Base-by-base conservation (phyloP, 2,329 filamentous ascomycete species). In the Byssoonygena ceratinophila region DNA sequence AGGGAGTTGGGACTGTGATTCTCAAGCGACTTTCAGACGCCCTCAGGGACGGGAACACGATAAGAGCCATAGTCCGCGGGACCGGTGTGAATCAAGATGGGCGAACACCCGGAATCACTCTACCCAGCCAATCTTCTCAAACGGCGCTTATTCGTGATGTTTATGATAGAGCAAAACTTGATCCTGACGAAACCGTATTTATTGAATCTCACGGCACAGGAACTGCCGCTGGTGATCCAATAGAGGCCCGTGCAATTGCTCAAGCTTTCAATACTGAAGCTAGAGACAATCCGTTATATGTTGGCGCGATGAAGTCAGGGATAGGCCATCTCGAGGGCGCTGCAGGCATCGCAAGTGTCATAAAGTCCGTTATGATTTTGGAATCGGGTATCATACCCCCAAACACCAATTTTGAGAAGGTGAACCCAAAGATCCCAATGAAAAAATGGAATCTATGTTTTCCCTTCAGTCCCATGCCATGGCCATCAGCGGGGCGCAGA, bases 161-260 rank as follows among this genome's bases (percentile, higher is more conserved):
- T 11, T 47, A 67, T 27, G 45, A 56, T 0, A 34, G 56, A 1
- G 60, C 65, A 18, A 57, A 56, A 3, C 51, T 68, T 1, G 54
- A 64, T 6, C 62, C 68, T 6, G 75, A 80, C 41, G 82, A 87
- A 58, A 77, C 90, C 52, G 80, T 80, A 66, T 90, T 89, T 63
- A 79, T 90, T 7, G 86, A 90, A 68, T 86, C 89, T 81, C 85
- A 91, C 66, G 85, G 84, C 16, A 91, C 66, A 16, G 66, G 66
- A 0, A 66, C 64, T 3, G 56, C 54, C 8, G 63, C 60, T 3
- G 66, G 66, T 5, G 66, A 68, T 37, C 63, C 64, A 0, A 57
- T 59, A 2, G 66, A 68, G 50, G 60, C 56, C 20, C 52, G 57
- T 7, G 61, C 62, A 39, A 59, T 68, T 6, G 54, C 57, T 0